Evolutionary conservation across 2,329 filamentous ascomycete genomes (phyloP).

Genomic region (Trichoderma sp.): DNA sequence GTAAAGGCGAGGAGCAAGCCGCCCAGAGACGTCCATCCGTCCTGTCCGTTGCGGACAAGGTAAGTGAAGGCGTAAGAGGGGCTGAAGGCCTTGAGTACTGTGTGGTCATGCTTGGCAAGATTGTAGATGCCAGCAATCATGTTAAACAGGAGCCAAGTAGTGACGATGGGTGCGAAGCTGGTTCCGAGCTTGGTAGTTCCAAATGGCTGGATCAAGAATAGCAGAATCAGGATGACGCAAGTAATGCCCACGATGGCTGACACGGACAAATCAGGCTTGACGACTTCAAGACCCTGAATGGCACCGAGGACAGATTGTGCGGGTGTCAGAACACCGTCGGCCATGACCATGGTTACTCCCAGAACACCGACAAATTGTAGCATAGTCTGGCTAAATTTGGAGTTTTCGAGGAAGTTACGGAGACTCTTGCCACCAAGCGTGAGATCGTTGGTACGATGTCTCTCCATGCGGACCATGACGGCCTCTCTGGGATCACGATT

Average conservation of each 20-base stretch:
- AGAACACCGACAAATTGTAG: constrained; percentile 65
- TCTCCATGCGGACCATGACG: constrained; percentile 59
- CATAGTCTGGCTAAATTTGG: constrained; percentile 50
- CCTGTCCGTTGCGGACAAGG: constrained; percentile 58
- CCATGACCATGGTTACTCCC: constrained; percentile 68
- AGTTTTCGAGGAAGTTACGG: constrained; percentile 60
- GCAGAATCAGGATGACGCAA: constrained; percentile 63
- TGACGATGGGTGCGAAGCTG: constrained; percentile 65
- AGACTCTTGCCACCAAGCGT: constrained; percentile 53
- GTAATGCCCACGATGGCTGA: constrained; percentile 63
- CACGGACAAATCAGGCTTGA: constrained; percentile 56
- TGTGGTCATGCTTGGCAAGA: constrained; percentile 52
- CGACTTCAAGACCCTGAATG: constrained; percentile 64
- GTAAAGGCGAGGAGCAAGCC: constrained; percentile 75
- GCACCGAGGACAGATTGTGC: constrained; percentile 71
- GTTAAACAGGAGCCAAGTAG: constrained; percentile 68
- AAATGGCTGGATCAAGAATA: constrained; percentile 66
- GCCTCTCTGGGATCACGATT: constrained; percentile 59
- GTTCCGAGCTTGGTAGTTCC: constrained; percentile 62
- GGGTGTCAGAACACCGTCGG: constrained; percentile 66
- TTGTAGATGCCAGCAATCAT: constrained; percentile 65
- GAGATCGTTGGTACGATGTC: constrained; percentile 59
- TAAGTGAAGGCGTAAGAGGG: constrained; percentile 63
- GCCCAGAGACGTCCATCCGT: constrained; percentile 67
- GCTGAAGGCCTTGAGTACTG: constrained; percentile 58